Percentiles rank a stretch among this genome's conserved stretches.
Conservation (phyloP, 441 rosid species). For the Iberis amara region DNA sequence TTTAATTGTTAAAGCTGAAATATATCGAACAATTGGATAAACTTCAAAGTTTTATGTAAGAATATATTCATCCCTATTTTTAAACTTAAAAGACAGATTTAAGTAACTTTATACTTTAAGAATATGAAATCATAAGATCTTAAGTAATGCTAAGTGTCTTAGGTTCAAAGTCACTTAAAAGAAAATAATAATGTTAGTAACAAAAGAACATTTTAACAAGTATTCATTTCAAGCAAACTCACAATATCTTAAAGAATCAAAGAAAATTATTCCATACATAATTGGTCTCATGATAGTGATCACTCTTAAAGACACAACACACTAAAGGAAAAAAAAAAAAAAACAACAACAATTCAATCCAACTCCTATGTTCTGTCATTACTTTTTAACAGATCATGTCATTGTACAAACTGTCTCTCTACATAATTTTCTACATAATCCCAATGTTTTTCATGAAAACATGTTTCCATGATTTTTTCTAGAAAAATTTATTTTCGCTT, state of each 20-base stretch:
- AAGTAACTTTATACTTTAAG: slow-evolving; percentile 16
- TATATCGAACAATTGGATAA: too few species aligned
- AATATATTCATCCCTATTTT: too few species aligned
- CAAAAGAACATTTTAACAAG: slow-evolving; percentile 20
- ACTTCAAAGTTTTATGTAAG: too few species aligned
- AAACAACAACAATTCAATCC: slow-evolving; percentile 25
- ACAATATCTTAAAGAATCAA: slow-evolving; percentile 1
- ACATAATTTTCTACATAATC: too few species aligned
- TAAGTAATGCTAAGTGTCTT: slow-evolving; percentile 33
- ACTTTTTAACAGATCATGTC: too few species aligned
- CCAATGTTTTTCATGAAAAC: too few species aligned
- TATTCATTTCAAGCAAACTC: slow-evolving; percentile 27
- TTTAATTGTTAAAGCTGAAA: too few species aligned
- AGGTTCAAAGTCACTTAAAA: slow-evolving; percentile 49
- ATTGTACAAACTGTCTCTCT: too few species aligned
- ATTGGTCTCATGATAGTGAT: slow-evolving; percentile 22
- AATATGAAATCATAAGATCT: slow-evolving; percentile 11
- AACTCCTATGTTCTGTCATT: too few species aligned
- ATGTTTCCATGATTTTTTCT: too few species aligned
- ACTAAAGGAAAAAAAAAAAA: slow-evolving; percentile 3
- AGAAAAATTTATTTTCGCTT: too few species aligned
- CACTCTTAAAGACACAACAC: slow-evolving; percentile 21
- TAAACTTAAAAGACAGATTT: slow-evolving; percentile 3
- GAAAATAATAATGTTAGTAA: slow-evolving; percentile 26
- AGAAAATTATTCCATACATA: slow-evolving; percentile 2